Evolutionary conservation across 257 asterid genomes (phyloP).

Genomic region (Linderniella brevidens): DNA sequence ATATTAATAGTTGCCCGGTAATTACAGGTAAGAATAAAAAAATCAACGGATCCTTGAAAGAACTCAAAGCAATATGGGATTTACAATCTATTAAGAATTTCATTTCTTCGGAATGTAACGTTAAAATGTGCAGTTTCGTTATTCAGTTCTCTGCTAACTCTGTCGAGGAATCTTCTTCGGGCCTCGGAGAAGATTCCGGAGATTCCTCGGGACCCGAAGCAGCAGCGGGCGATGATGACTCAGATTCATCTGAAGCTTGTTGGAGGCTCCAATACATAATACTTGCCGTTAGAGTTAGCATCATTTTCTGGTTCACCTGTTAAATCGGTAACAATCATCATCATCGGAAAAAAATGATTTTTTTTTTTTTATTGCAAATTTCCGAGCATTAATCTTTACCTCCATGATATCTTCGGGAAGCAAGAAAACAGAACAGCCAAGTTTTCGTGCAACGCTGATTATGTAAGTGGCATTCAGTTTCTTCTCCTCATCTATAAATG

Average conservation of each 20-base stretch:
- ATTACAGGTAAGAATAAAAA: too few relatives aligned
- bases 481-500: slow-evolving; percentile 61
- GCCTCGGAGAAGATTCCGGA: slow-evolving; percentile 21
- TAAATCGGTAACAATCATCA: slow-evolving; percentile 6
- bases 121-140: too few relatives aligned
- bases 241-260: slow-evolving; percentile 54
- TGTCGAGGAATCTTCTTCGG: too few relatives aligned
- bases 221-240: slow-evolving; percentile 38
- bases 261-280: slow-evolving; percentile 95
- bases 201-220: slow-evolving; percentile 24
- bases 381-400: slow-evolving; percentile 22
- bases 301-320: slow-evolving; percentile 97
- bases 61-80: too few relatives aligned
- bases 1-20: too few relatives aligned
- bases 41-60: too few relatives aligned
- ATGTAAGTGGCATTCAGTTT: slow-evolving; percentile 92
- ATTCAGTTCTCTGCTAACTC: too few relatives aligned
- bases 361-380: too few relatives aligned
- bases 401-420: slow-evolving; percentile 95
- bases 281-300: slow-evolving; percentile 85
- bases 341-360: too few relatives aligned
- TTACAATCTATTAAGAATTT: too few relatives aligned
- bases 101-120: too few relatives aligned
- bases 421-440: slow-evolving; percentile 92
- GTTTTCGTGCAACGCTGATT: slow-evolving; percentile 93